Evolutionary conservation across 768 basidiomycete species (phyloP).

Genomic region (Leccinum imitatum): DNA sequence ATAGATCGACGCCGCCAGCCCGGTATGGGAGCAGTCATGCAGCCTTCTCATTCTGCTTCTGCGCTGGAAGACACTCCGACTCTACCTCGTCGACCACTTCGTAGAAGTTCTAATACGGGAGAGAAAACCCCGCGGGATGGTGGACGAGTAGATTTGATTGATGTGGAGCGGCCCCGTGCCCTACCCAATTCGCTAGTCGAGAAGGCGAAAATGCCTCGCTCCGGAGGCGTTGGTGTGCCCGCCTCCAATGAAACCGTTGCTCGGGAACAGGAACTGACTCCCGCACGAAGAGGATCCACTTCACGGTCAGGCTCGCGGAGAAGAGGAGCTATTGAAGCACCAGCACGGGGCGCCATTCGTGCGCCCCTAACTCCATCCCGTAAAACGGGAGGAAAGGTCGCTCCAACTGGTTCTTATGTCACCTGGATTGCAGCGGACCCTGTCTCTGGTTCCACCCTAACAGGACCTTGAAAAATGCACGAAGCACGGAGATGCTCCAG

Average conservation of each 20-base stretch:
- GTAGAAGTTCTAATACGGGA: constrained; percentile 29
- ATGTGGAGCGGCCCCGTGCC: constrained; percentile 22
- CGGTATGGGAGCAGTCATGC: constrained; percentile 24
- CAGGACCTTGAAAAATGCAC: constrained; percentile 26
- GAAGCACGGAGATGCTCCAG: constrained; percentile 32
- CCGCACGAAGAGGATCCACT: constrained; percentile 12
- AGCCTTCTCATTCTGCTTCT: constrained; percentile 29
- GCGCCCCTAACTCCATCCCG: constrained; percentile 12
- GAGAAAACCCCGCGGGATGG: constrained; percentile 24
- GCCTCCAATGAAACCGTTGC: constrained; percentile 22
- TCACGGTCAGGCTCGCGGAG: constrained; percentile 20
- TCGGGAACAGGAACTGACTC: constrained; percentile 21
- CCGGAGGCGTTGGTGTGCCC: constrained; percentile 16
- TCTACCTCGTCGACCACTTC: constrained; percentile 26
- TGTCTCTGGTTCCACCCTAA: constrained; percentile 33
- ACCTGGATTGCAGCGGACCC: constrained; percentile 34
- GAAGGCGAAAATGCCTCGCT: constrained; percentile 15
- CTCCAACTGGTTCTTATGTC: constrained; percentile 23
- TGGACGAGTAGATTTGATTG: constrained; percentile 24
- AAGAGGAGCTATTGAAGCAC: constrained; percentile 12
- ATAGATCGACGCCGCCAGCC: constrained; percentile 28
- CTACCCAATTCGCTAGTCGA: constrained; percentile 15
- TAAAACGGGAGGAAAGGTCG: constrained; percentile 26
- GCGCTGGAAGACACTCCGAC: constrained; percentile 32
- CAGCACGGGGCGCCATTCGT: constrained; percentile 11